Evolutionary conservation across 495 filamentous ascomycete genomes (phyloP).

Genomic region (Apiosordaria backusii): DNA sequence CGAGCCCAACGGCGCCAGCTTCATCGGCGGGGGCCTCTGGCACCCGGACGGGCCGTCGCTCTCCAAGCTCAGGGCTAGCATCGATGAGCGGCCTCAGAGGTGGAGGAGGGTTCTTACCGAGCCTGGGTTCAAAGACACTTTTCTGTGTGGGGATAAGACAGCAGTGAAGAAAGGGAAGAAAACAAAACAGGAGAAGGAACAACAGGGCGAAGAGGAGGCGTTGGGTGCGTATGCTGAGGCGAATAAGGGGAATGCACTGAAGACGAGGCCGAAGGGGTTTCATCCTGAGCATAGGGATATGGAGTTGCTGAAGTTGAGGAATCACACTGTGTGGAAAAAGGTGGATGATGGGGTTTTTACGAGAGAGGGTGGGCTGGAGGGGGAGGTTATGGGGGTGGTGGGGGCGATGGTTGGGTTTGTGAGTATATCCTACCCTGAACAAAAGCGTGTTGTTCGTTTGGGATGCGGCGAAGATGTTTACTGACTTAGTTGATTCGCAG

Average conservation of each 20-base stretch:
- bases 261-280: conserved; percentile 85
- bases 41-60: conserved; percentile 62
- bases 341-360: conserved; percentile 54
- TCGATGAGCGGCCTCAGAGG: conserved; percentile 64
- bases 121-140: conserved; percentile 54
- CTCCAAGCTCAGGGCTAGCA: conserved; percentile 62
- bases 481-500: conserved; percentile 19
- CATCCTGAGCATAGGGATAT: conserved; percentile 68
- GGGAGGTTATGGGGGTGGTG: conserved; percentile 40
- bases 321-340: conserved; percentile 65
- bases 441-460: conserved; percentile 18
- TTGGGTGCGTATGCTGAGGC: conserved; percentile 63
- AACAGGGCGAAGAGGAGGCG: conserved; percentile 20
- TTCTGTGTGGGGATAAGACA: conserved; percentile 41
- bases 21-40: conserved; percentile 74
- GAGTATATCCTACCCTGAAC: conserved; percentile 34
- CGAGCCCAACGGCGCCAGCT: conserved; percentile 38
- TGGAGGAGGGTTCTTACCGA: conserved; percentile 64
- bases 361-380: conserved; percentile 44
- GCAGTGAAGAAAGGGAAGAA: conserved; percentile 46
- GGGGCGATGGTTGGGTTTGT: conserved; percentile 63
- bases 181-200: neutral
- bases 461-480: neutral
- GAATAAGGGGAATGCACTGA: conserved; percentile 70
- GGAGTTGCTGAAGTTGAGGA: conserved; percentile 69